Base-by-base conservation (phyloP, 768 basidiomycete genomes). In the Steccherinum ochraceum region DNA sequence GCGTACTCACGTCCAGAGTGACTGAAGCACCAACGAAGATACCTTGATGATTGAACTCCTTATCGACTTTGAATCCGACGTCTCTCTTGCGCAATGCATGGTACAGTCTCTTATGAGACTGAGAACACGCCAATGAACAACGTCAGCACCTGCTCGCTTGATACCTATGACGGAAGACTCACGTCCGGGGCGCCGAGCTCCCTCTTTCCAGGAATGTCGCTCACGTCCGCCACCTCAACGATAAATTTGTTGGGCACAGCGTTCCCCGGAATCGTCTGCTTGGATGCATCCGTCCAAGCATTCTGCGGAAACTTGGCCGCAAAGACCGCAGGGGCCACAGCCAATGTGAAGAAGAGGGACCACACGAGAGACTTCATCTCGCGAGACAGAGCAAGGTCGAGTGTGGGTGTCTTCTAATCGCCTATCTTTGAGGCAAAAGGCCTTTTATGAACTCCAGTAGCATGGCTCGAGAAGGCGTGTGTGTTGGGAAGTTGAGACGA, bases 1-100 rank as follows among this genome's bases (percentile, higher is more conserved):
- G 20, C 11, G 46, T 51, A 69, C 70, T 54, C 49, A 75, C 77
- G 30, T 64, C 60, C 27, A 85, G 57, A 18, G 73, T 73, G 46
- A 85, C 56, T 35, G 78, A 71, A 24, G 78, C 83, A 3, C 84
- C 84, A 24, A 80, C 66, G 58, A 86, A 84, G 12, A 86, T 52
- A 0, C 73, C 77, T 3, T 69, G 65, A 0, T 72, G 57, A 48
- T 82, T 70, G 66, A 73, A 86, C 55, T 79, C 78, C 55, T 71
- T 75, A 48, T 72, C 67, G 10, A 82, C 73, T 19, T 72, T 58
- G 54, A 78, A 77, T 1, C 58, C 54, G 19, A 81, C 67, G 12
- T 61, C 69, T 18, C 77, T 71, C 55, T 72, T 70, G 55, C 65
- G 68, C 46, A 81, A 57, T 27, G 64, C 68, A 5, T 63, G 62